Evolutionary conservation across 192 early-diverging fungal genomes (phyloP).

Genomic region (Coemansia sp.): DNA sequence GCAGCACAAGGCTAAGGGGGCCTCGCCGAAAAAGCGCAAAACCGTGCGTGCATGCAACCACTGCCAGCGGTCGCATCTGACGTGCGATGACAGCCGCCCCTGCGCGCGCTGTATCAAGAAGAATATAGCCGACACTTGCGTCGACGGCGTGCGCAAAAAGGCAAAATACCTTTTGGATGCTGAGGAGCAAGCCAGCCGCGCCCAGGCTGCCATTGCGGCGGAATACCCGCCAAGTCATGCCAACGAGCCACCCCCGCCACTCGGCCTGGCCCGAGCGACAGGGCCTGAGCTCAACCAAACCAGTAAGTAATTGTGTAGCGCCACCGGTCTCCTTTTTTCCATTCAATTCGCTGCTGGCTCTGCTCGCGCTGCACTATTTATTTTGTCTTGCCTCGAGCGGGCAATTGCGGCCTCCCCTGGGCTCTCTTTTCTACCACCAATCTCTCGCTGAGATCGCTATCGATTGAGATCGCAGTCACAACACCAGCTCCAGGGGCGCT

Average conservation of each 20-base stretch:
- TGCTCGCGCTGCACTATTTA: background rate
- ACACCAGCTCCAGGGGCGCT: background rate
- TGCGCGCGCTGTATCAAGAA: conserved; percentile 86
- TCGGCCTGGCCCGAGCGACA: background rate
- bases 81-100: conserved; percentile 69
- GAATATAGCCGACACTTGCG: conserved; percentile 70
- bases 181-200: conserved; percentile 32
- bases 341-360: background rate
- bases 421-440: background rate
- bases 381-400: background rate
- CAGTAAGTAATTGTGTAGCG: conserved; percentile 12
- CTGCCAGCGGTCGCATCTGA: conserved; percentile 64
- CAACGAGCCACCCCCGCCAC: background rate
- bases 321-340: conserved; percentile 12
- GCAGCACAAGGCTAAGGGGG: background rate
- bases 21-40: conserved; percentile 46
- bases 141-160: conserved; percentile 83
- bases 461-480: conserved; percentile 6
- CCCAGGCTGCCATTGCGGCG: conserved; percentile 11
- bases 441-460: background rate
- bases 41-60: conserved; percentile 60
- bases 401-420: background rate
- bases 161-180: conserved; percentile 87
- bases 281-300: conserved; percentile 11
- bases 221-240: background rate